Percentiles rank a stretch among this genome's conserved stretches.
These are phyloP conservation scores for Pythium grandisporangium DNA, from an alignment of 352 stramenopile genomes.

Conservation along the genomic window DNA sequence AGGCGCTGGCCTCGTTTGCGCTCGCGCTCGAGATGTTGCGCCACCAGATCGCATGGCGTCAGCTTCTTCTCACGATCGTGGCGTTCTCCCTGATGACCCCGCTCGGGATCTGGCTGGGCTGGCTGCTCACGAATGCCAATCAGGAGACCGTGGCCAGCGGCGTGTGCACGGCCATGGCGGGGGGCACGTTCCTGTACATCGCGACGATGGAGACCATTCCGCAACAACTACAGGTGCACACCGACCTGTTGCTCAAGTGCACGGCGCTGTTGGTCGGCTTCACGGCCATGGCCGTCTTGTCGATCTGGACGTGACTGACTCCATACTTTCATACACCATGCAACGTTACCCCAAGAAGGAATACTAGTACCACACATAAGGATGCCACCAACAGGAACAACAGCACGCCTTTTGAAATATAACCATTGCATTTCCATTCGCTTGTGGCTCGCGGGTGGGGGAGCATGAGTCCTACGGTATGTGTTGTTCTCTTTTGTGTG, in stretches of 20 bases:
- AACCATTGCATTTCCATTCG: no score
- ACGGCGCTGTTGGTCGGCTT: constrained; percentile 47
- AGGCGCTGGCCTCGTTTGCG: constrained; percentile 69
- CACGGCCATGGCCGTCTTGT: constrained; percentile 49
- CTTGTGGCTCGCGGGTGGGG: no score
- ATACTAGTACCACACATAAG: no score
- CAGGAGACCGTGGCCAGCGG: constrained; percentile 38
- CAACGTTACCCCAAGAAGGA: no score
- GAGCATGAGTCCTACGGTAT: no score
- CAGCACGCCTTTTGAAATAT: no score
- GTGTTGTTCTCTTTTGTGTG: neutral
- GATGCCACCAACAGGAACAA: no score
- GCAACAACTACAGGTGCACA: constrained; percentile 55
- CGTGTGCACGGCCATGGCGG: constrained; percentile 64
- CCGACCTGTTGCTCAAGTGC: constrained; percentile 40
- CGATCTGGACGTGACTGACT: constrained; percentile 69
- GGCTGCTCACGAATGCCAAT: constrained; percentile 30
- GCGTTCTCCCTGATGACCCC: constrained; percentile 76
- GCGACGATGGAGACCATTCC: constrained; percentile 78
- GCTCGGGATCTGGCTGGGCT: constrained; percentile 51
- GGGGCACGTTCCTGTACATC: constrained; percentile 77
- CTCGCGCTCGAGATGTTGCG: constrained; percentile 63
- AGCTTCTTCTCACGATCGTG: constrained; percentile 29
- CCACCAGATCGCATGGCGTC: constrained; percentile 30
- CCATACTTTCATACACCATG: no score